Conservation (phyloP, 2,329 filamentous ascomycete genomes). For the Domatiomyces catenatus region DNA sequence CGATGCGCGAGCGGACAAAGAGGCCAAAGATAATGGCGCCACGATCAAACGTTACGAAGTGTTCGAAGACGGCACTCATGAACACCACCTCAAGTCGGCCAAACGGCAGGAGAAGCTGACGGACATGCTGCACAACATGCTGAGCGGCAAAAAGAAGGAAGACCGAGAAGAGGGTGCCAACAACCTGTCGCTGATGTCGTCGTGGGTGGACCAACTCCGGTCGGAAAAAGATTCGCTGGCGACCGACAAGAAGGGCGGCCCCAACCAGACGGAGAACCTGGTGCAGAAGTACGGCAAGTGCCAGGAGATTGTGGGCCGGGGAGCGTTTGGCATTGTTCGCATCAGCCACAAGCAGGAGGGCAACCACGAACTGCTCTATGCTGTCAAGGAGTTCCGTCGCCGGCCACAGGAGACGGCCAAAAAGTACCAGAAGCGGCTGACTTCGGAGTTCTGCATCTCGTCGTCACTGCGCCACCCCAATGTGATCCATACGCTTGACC, state of each 20-base stretch:
- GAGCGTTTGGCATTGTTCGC: constrained; percentile 91
- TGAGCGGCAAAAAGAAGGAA: constrained; percentile 68
- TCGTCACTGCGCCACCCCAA: constrained; percentile 93
- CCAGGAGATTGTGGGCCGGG: constrained; percentile 88
- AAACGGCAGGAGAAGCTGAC: constrained; percentile 88
- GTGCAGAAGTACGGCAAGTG: constrained; percentile 98
- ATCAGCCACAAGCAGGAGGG: constrained; percentile 88
- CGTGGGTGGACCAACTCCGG: constrained; percentile 87
- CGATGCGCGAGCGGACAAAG: constrained; percentile 14
- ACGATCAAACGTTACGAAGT: constrained; percentile 40
- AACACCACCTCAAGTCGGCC: constrained; percentile 76
- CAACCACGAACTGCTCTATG: constrained; percentile 74
- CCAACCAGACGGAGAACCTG: constrained; percentile 60
- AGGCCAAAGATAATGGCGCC: constrained; percentile 20
- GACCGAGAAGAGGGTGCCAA: constrained; percentile 45
- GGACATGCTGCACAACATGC: constrained; percentile 74
- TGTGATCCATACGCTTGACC: constrained; percentile 90
- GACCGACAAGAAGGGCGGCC: constrained; percentile 65
- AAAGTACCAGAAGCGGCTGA: constrained; percentile 94
- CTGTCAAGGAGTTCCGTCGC: constrained; percentile 94
- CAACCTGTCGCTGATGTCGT: constrained; percentile 82
- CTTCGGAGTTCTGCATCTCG: constrained; percentile 95
- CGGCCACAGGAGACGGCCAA: constrained; percentile 88
- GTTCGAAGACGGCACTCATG: constrained; percentile 55
- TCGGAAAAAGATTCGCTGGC: constrained; percentile 66